phyloP scores from a whole-genome alignment of 164 flowering plant genomes.

The Brasenia schreberi region DNA sequence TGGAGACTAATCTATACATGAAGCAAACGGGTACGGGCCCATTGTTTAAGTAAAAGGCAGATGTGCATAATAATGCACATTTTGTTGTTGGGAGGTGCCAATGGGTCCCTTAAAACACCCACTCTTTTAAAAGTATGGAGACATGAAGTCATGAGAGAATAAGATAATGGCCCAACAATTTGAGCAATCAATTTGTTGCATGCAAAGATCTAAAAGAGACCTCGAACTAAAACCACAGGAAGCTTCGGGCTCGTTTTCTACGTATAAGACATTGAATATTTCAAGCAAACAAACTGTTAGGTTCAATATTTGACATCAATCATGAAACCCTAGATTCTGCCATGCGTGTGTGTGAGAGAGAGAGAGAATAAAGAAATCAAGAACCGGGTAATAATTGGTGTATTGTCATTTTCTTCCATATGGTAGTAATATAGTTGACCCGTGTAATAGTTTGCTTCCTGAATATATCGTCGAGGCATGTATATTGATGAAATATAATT shows the following conservation, averaged over 20 bases:
- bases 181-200: not conserved
- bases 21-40: not conserved
- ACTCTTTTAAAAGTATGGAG: not conserved
- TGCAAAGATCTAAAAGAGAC: no score
- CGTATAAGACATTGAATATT: not conserved
- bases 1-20: not conserved
- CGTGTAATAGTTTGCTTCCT: not conserved
- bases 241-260: not conserved
- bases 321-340: not conserved
- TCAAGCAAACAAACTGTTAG: not conserved
- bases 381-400: not conserved
- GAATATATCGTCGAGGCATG: no score
- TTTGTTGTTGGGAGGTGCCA: not conserved
- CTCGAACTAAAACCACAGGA: no score
- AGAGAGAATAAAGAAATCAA: not conserved
- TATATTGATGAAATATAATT: no score
- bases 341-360: not conserved
- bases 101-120: not conserved
- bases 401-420: not conserved
- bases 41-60: no score
- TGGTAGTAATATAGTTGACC: not conserved
- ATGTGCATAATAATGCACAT: no score
- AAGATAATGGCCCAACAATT: not conserved
- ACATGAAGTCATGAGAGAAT: not conserved
- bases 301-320: not conserved